Percentiles rank a stretch among this genome's conserved stretches.
These are phyloP conservation scores for Basidioascus undulatus DNA, from an alignment of 768 basidiomycete genomes.

Conservation along the genomic window DNA sequence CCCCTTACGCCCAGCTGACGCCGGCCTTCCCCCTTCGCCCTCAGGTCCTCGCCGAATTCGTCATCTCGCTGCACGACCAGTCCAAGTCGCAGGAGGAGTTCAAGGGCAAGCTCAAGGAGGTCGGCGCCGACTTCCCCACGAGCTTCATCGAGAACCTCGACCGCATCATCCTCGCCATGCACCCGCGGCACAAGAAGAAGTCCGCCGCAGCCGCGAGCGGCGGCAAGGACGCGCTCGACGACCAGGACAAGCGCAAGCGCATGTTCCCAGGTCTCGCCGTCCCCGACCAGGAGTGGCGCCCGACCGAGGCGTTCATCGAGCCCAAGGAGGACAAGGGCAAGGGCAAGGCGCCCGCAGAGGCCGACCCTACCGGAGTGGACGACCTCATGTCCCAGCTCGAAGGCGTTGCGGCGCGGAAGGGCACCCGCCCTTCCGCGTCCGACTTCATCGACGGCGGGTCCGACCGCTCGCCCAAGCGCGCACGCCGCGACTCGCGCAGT, in stretches of 20 bases:
- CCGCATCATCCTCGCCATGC: slow-evolving; percentile 76
- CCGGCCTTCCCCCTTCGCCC: slow-evolving; percentile 3
- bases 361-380: slow-evolving; percentile 42
- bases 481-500: no score
- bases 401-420: slow-evolving; percentile 37
- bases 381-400: slow-evolving; percentile 62
- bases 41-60: slow-evolving; percentile 60
- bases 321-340: slow-evolving; percentile 10
- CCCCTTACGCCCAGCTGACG: no score
- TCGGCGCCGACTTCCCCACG: slow-evolving; percentile 64
- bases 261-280: slow-evolving; percentile 79
- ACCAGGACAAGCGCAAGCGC: slow-evolving; percentile 44
- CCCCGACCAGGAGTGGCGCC: slow-evolving; percentile 43
- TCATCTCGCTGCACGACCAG: slow-evolving; percentile 67
- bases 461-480: slow-evolving; percentile 1
- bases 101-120: slow-evolving; percentile 49
- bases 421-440: slow-evolving; percentile 21
- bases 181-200: slow-evolving; percentile 79
- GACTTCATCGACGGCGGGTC: slow-evolving; percentile 13
- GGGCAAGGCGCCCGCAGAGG: slow-evolving; percentile 1
- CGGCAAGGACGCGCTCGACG: slow-evolving; percentile 23
- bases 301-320: slow-evolving; percentile 20
- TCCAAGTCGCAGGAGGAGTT: slow-evolving; percentile 57
- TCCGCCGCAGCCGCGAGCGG: slow-evolving; percentile 16
- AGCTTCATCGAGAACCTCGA: slow-evolving; percentile 82